These are phyloP conservation scores for Aphanomyces cochlioides DNA, from an alignment of 352 stramenopile species.

Conservation along the genomic window DNA sequence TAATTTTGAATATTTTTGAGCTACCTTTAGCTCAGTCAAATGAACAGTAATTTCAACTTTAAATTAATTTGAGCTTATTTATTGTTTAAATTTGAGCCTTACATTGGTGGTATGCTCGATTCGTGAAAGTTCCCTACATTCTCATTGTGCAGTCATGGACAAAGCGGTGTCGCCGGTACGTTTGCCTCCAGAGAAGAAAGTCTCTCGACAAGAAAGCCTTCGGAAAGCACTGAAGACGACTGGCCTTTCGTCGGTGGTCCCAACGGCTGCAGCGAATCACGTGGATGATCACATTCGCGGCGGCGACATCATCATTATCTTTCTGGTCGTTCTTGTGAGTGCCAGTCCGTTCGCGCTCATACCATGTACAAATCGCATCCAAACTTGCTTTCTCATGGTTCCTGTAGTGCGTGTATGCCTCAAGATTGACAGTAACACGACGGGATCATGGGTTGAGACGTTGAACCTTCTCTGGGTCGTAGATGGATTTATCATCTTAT, in stretches of 20 bases:
- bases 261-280: background rate
- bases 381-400: background rate
- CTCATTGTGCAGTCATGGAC: background rate
- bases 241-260: background rate
- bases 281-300: background rate
- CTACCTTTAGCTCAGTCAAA: too few species aligned
- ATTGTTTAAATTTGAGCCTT: too few species aligned
- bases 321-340: constrained; percentile 5
- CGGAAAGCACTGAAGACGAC: background rate
- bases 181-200: background rate
- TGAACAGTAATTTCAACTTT: too few species aligned
- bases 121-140: too few species aligned
- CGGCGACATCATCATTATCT: background rate
- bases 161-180: background rate
- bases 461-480: constrained; percentile 15
- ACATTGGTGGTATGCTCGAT: too few species aligned
- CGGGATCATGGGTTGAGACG: background rate
- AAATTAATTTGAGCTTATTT: too few species aligned
- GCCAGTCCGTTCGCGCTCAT: background rate
- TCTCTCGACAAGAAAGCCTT: background rate
- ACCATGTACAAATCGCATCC: constrained; percentile 11
- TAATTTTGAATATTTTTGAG: too few species aligned
- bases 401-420: background rate
- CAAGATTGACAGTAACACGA: background rate
- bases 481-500: background rate